Conservation (phyloP, 345 rosid genomes). For the Anacardium occidentale region DNA sequence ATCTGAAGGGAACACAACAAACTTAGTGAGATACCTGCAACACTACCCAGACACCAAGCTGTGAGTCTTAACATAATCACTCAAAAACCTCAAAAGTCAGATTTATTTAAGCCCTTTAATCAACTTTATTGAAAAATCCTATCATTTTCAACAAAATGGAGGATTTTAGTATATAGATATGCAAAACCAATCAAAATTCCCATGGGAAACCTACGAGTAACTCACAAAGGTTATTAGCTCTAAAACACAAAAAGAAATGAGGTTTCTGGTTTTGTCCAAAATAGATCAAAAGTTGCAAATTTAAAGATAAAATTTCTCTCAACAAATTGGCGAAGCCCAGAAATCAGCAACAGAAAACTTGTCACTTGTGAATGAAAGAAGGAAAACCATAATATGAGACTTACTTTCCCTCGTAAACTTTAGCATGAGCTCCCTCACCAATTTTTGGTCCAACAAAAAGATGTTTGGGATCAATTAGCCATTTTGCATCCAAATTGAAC, state of each 20-base stretch:
- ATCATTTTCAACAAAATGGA: background rate
- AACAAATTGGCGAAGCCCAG: constrained; percentile 1
- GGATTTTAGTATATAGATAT: background rate
- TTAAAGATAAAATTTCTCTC: background rate
- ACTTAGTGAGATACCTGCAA: constrained; percentile 9
- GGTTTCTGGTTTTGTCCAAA: background rate
- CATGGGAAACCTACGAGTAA: background rate
- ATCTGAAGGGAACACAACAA: constrained; percentile 37
- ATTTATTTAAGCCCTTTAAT: background rate
- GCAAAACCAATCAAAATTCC: background rate
- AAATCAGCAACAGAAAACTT: background rate
- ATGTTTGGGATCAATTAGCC: constrained; percentile 88
- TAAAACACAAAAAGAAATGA: background rate
- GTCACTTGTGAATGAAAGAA: background rate
- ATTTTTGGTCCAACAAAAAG: constrained; percentile 94
- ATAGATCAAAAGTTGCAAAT: constrained; percentile 1
- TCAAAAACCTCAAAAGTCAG: background rate
- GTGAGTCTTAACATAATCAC: background rate
- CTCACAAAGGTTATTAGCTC: background rate
- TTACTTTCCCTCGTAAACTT: constrained; percentile 98
- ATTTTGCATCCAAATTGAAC: constrained; percentile 61
- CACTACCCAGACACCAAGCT: background rate
- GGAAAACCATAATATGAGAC: constrained; percentile 27
- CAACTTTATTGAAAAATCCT: constrained; percentile 3
- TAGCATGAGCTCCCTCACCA: constrained; percentile 99